Evolutionary conservation across 345 rosid genomes (phyloP), one percentile per base, ranked within the genome.

Genomic region (Citrus reticulata): DNA sequence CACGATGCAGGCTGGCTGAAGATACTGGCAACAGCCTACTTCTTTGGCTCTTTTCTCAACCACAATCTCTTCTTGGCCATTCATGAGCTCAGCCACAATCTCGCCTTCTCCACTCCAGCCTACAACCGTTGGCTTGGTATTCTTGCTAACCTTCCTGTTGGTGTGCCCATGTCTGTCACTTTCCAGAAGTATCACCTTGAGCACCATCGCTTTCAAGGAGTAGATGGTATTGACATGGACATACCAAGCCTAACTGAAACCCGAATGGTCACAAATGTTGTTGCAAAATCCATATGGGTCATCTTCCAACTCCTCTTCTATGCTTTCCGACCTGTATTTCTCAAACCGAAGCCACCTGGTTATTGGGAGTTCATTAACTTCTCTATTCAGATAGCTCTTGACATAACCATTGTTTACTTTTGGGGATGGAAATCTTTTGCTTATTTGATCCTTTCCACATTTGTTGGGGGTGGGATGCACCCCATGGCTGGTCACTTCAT

Each of bases 161-260:
- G 98, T 14, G 95, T 93, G 27, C 97, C 98, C 32, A 95, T 95
- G 95, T 90, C 97, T 0, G 86, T 93, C 24, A 92, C 98, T 22
- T 95, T 92, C 88, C 98, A 92, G 75, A 95, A 93, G 82, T 93
- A 92, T 81, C 98, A 92, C 86, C 98, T 92, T 7, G 95, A 95
- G 81, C 97, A 95, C 78, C 97, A 93, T 49, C 89, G 95, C 66
- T 95, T 90, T 83, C 98, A 93, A 86, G 95, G 98, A 46, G 94
- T 92, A 57, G 94, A 95, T 25, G 95, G 91, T 39, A 78, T 92
- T 6, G 97, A 95, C 73, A 92, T 91, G 98, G 95, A 93, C 61
- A 77, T 92, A 29, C 98, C 95, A 57, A 93, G 91, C 84, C 79
- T 83, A 27, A 51, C 85, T 0, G 98, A 95, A 88, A 92, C 94